Evolutionary conservation across 2,329 filamentous ascomycete genomes (phyloP), one percentile per base, ranked within the genome.

Genomic region (Alternaria rosae): DNA sequence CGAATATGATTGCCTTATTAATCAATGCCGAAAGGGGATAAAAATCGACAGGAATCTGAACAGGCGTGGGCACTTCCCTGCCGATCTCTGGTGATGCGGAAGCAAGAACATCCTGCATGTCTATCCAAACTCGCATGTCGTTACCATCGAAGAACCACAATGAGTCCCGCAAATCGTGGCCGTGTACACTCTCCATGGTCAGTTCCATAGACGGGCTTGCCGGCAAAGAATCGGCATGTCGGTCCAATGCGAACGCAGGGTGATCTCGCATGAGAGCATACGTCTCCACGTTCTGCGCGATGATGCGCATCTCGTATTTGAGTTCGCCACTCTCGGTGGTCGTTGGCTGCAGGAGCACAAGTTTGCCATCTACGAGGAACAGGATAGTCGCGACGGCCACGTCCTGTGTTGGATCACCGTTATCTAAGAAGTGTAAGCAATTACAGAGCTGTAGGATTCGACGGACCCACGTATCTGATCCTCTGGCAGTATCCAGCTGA

Each of bases 251-350:
- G 57, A 82, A 77, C 38, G 82, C 80, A 7, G 88, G 88, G 72
- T 96, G 92, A 74, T 99, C 95, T 66, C 94, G 89, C 88, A 96
- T 96, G 71, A 95, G 88, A 56, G 91, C 90, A 77, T 97, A 97
- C 73, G 95, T 98, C 78, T 99, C 95, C 42, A 98, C 93, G 72
- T 97, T 96, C 72, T 97, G 93, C 12, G 94, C 93, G 75, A 99
- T 91, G 61, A 98, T 91, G 10, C 94, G 91, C 95, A 99, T 99
- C 75, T 98, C 94, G 75, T 99, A 99, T 82, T 97, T 98, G 54
- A 97, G 85, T 70, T 93, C 91, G 6, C 92, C 92, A 44, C 91
- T 88, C 51, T 92, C 91, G 54, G 92, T 94, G 6, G 92, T 84
- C 1, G 93, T 94, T 2, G 95, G 94, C 67, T 96, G 93, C 51